phyloP scores from a whole-genome alignment of 345 rosid species.

The Eucalyptus erythrocorys region DNA sequence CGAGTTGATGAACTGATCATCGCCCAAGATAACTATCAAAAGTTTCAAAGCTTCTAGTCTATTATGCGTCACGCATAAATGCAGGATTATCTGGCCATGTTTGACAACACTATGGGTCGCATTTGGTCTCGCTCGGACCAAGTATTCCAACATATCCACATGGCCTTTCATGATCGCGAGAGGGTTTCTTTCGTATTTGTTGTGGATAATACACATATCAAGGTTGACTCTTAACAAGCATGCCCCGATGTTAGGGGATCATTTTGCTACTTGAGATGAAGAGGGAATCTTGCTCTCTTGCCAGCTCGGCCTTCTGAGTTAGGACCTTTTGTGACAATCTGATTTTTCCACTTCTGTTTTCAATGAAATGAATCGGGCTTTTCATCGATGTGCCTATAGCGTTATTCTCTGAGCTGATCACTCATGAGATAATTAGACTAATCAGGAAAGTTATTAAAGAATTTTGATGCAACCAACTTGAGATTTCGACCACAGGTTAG shows the following conservation, averaged over 20 bases:
- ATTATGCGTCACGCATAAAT: background rate
- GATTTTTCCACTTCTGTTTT: too few relatives aligned
- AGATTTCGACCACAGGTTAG: too few relatives aligned
- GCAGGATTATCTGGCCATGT: background rate
- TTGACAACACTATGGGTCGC: background rate
- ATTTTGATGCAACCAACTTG: too few relatives aligned
- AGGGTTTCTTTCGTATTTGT: constrained; percentile 1
- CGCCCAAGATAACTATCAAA: background rate
- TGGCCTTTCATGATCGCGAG: background rate
- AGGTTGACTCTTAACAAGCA: background rate
- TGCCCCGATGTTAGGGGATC: background rate
- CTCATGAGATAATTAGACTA: too few relatives aligned
- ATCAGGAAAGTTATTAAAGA: too few relatives aligned
- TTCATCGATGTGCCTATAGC: too few relatives aligned
- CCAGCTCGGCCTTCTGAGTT: too few relatives aligned
- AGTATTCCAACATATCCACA: background rate
- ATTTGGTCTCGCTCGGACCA: background rate
- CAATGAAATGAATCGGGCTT: too few relatives aligned
- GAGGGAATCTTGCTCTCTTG: too few relatives aligned
- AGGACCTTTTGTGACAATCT: too few relatives aligned
- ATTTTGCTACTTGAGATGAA: too few relatives aligned
- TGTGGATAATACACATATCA: background rate
- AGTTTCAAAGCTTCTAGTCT: background rate
- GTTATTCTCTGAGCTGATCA: too few relatives aligned
- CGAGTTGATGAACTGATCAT: background rate